Evolutionary conservation across 306 rosid species (phyloP).

Genomic region (Astragalus membranaceus): DNA sequence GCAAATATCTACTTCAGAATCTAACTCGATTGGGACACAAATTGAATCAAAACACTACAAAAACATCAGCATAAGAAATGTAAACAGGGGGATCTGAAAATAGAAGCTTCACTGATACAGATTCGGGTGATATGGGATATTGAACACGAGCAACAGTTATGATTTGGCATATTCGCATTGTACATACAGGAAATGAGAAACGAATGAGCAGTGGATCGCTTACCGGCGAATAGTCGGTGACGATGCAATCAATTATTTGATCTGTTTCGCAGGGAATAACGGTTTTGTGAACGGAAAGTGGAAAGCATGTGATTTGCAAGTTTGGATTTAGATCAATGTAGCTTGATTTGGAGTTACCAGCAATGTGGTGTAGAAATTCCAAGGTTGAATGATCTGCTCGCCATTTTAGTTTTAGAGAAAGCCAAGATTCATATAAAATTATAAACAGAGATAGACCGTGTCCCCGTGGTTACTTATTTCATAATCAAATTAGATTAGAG

Average conservation of each 20-base stretch:
- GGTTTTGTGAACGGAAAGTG: background rate
- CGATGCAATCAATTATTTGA: background rate
- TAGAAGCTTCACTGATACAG: background rate
- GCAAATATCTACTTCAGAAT: background rate
- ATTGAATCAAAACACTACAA: background rate
- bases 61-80: background rate
- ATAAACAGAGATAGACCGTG: background rate
- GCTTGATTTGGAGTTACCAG: background rate
- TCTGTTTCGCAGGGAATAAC: slow-evolving; percentile 18
- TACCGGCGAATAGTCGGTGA: slow-evolving; percentile 18
- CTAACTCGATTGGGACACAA: background rate
- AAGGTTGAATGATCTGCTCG: background rate
- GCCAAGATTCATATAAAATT: background rate
- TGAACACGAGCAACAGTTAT: background rate
- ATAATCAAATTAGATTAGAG: too few species aligned
- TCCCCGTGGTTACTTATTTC: background rate
- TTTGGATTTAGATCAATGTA: slow-evolving; percentile 17
- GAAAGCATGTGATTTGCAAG: background rate
- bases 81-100: slow-evolving; percentile 26
- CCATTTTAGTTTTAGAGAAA: background rate
- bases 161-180: background rate
- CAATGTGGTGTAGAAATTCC: background rate
- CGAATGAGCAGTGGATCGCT: slow-evolving; percentile 17
- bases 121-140: background rate
- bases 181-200: background rate